Base-by-base conservation (phyloP, 108 stramenopile genomes). In the Skeletonema potamos region DNA sequence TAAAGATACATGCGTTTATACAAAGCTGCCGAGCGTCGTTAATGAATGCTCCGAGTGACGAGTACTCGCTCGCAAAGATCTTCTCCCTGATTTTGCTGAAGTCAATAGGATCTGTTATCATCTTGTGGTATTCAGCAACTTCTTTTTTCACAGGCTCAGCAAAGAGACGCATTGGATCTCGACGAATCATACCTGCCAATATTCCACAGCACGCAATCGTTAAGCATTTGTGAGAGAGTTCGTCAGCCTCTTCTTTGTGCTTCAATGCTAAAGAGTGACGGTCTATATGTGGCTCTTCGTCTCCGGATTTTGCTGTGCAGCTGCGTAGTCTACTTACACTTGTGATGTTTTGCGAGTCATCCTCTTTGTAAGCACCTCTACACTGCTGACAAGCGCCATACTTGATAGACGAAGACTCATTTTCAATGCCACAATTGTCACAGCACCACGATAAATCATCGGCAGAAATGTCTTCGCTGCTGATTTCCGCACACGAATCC, bases 101-200 rank as follows among this genome's bases (percentile, higher is more conserved):
- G 69, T 91, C 90, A 24, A 90, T 92, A 6, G 90, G 90, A 15
- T 89, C 73, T 67, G 84, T 80, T 36, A 94, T 76, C 29, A 90
- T 76, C 17, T 81, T 58, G 26, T 76, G 62, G 62, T 91, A 94
- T 12, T 85, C 90, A 37, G 57, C 76, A 43, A 86, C 67, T 70
- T 87, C 77, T 3, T 78, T 66, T 13, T 84, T 83, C 0, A 90
- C 90, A 8, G 93, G 90, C 55, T 88, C 82, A n/a, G 87, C 90
- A 74, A 94, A 90, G 7, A 91, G 81, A 15, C 83, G 65, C 41
- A 92, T 60, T 13, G 93, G 93, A 65, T 94, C 93, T 48, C 93
- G 79, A 64, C 93, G 68, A 59, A 90, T 77, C 54, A 91, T 76
- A 7, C 81, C 88, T 39, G 87, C 67, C 18, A 92, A 36, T 33